These are phyloP conservation scores for Gastroboletus turbinatus DNA, from an alignment of 1,284 basidiomycete genomes.

Conservation along the genomic window DNA sequence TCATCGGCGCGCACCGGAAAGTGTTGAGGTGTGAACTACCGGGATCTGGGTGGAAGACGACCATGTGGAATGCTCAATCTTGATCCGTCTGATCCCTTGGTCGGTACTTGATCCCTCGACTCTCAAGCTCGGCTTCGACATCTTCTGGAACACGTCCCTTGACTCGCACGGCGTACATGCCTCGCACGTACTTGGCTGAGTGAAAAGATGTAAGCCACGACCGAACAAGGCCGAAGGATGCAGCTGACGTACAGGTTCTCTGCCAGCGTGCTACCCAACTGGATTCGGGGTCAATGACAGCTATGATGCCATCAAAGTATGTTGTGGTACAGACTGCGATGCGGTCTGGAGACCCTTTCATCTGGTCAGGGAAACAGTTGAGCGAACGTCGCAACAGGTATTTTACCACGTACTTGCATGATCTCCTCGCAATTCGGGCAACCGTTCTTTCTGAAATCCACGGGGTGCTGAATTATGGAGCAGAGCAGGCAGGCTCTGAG, in stretches of 20 bases:
- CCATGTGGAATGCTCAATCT: conserved; percentile 42
- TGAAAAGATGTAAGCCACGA: conserved; percentile 1
- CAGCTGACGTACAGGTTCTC: conserved; percentile 66
- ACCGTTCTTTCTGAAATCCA: conserved; percentile 83
- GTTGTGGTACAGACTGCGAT: conserved; percentile 90
- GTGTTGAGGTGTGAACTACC: neutral
- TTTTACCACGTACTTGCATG: conserved; percentile 65
- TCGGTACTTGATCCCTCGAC: conserved; percentile 77
- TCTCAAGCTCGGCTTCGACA: conserved; percentile 76
- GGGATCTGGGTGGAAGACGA: neutral
- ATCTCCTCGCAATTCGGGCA: conserved; percentile 98
- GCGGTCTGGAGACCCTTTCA: conserved; percentile 85
- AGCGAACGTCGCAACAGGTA: neutral
- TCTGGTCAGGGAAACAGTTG: conserved; percentile 46
- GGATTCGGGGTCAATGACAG: conserved; percentile 83
- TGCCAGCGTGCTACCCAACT: conserved; percentile 98
- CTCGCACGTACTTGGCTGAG: conserved; percentile 80
- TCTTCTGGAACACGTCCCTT: conserved; percentile 85
- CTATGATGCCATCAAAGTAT: conserved; percentile 91
- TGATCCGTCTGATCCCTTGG: conserved; percentile 75
- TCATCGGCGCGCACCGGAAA: neutral
- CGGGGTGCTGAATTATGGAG: conserved; percentile 82
- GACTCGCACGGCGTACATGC: conserved; percentile 87
- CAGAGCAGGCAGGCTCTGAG: conserved; percentile 92
- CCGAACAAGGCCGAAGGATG: neutral